A percentile compares a stretch with the other conserved stretches of the same genome.
Evolutionary conservation across 2,329 filamentous ascomycete species (phyloP).

Genomic region (Amesomyces nigricolor): DNA sequence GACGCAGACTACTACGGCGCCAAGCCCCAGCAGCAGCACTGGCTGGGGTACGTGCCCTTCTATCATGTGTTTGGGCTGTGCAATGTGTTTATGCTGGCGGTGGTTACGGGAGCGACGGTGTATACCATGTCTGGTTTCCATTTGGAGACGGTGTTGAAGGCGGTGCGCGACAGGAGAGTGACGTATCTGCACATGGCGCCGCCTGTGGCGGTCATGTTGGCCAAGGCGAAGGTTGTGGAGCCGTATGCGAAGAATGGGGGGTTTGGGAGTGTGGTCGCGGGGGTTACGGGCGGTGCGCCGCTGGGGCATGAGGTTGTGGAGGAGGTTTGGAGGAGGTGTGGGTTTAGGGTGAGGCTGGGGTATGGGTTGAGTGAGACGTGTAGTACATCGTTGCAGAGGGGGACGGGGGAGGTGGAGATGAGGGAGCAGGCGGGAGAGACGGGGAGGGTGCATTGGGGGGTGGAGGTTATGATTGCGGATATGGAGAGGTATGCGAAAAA

Average conservation of each 20-base stretch:
- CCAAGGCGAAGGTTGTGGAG: slow-evolving; percentile 63
- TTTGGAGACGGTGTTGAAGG: slow-evolving; percentile 57
- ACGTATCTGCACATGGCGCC: slow-evolving; percentile 62
- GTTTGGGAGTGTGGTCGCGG: slow-evolving; percentile 49
- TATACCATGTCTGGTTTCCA: slow-evolving; percentile 69
- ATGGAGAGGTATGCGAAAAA: slow-evolving; percentile 29
- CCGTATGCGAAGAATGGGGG: slow-evolving; percentile 51
- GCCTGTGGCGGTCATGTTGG: slow-evolving; percentile 62
- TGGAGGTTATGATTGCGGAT: slow-evolving; percentile 59
- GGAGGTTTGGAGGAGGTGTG: slow-evolving; percentile 56
- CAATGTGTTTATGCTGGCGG: slow-evolving; percentile 54
- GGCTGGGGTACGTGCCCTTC: slow-evolving; percentile 64
- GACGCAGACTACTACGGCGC: slow-evolving; percentile 42
- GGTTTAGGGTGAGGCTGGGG: slow-evolving; percentile 50
- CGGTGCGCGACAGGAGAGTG: slow-evolving; percentile 57
- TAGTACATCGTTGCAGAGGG: slow-evolving; percentile 56
- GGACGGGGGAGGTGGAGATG: slow-evolving; percentile 44
- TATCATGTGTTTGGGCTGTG: slow-evolving; percentile 58
- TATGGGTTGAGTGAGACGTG: slow-evolving; percentile 74
- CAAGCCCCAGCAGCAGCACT: slow-evolving; percentile 31
- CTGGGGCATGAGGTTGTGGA: slow-evolving; percentile 48
- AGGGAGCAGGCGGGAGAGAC: slow-evolving; percentile 53
- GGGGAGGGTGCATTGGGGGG: slow-evolving; percentile 60
- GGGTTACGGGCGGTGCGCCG: slow-evolving; percentile 61
- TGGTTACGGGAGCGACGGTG: slow-evolving; percentile 48